Percentiles rank a stretch among this genome's conserved stretches.
These are phyloP conservation scores for Saccharomycopsis fibuligera DNA, from an alignment of 805 yeast genomes.

Conservation along the genomic window DNA sequence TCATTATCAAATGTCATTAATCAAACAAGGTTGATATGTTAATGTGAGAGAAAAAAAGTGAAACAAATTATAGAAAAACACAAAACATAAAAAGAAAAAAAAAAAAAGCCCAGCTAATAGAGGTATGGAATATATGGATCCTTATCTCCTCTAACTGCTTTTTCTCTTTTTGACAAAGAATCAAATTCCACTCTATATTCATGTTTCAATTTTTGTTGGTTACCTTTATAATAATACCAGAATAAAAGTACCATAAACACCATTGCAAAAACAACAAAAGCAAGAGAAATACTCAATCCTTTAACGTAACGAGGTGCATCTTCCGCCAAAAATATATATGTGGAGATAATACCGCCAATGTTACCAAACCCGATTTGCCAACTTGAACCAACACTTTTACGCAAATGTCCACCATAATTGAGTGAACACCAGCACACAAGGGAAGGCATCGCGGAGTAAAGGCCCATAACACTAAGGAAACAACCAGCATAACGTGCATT, in stretches of 20 bases:
- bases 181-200: constrained; percentile 28
- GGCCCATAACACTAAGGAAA: constrained; percentile 52
- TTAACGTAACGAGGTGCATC: constrained; percentile 56
- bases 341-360: constrained; percentile 64
- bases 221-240: constrained; percentile 26
- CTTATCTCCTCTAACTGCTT: constrained; percentile 33
- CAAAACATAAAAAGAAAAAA: neutral
- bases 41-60: neutral
- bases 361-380: constrained; percentile 68
- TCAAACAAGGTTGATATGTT: neutral
- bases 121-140: constrained; percentile 33
- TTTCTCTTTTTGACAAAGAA: constrained; percentile 28
- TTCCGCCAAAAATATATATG: constrained; percentile 45
- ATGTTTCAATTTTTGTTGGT: constrained; percentile 25
- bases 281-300: constrained; percentile 49
- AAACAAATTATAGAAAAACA: neutral
- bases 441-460: constrained; percentile 61
- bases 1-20: too few relatives aligned
- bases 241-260: constrained; percentile 32
- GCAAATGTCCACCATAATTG: constrained; percentile 48
- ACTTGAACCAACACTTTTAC: constrained; percentile 54
- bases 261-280: constrained; percentile 40
- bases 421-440: constrained; percentile 61
- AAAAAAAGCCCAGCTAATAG: constrained; percentile 23
- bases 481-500: constrained; percentile 56